Evolutionary conservation across 768 basidiomycete species (phyloP), one percentile per base, ranked within the genome.

Genomic region (Mrakia hoshinonis): DNA sequence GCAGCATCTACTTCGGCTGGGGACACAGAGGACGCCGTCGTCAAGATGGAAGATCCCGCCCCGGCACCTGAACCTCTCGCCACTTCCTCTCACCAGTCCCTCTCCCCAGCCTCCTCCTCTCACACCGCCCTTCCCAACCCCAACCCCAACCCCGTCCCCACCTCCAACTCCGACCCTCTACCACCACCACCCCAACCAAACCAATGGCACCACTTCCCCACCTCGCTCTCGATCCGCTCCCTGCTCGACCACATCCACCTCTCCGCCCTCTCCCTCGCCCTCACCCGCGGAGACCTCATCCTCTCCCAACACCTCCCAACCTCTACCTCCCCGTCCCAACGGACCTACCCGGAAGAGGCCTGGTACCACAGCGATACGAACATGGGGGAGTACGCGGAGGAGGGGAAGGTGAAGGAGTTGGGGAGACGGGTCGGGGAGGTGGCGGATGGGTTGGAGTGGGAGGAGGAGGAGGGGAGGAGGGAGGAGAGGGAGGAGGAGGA

Each of bases 401-500:
- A 61, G 58, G 58, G 58, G 18, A 61, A 61, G 58, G 58, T 61
- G 18, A 61, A 61, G 58, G 58, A 61, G 58, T 38, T 61, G 34
- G 9, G n/a, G 34, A 39, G 7, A 6, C 31, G 58, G 31, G 36
- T 61, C 22, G 34, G 34, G 31, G 58, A 61, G 58, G 26, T 61
- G 13, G 58, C 58, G 58, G 58, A 61, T 38, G 18, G 31, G 58
- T 38, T 61, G 58, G 58, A 61, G 58, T 9, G 31, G 36, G 36
- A 31, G 22, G 58, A 39, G 31, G 20, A 36, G 34, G 58, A 61
- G 34, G 34, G 18, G 31, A 22, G 22, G 18, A 36, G 36, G 58
- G 34, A 20, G 22, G 34, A 9, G 55, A 4, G 18, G 4, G 55
- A 58, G 55, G 55, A 58, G 55, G 34, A 34, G 10, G 18, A 34